Evolutionary conservation across 176 grass and related monocot species (phyloP).

Genomic region (Aegilops umbellulata): DNA sequence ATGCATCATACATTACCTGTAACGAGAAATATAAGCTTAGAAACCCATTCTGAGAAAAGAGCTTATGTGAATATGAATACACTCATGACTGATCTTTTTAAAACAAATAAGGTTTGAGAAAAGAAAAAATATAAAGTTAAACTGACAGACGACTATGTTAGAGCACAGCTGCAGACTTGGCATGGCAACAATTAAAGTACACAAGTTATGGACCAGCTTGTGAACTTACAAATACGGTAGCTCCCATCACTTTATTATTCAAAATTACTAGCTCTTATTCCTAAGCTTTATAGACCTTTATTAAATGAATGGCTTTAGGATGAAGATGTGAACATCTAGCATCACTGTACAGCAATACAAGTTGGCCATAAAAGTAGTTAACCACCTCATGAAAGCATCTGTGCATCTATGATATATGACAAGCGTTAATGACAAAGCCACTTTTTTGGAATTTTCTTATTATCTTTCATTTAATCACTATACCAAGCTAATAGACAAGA

Average conservation of each 20-base stretch:
- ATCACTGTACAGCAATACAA: neutral
- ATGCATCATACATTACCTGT: slow-evolving; percentile 99
- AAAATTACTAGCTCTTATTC: neutral
- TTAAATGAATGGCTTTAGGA: neutral
- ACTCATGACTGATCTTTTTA: neutral
- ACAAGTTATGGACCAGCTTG: neutral
- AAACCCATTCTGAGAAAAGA: neutral
- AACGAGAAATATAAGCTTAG: slow-evolving; percentile 16
- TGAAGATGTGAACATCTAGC: neutral
- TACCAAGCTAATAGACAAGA: neutral
- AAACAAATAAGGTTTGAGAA: slow-evolving; percentile 6
- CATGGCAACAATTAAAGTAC: neutral
- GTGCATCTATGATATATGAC: slow-evolving; percentile 1
- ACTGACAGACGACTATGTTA: neutral
- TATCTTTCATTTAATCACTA: neutral
- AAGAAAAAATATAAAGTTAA: neutral
- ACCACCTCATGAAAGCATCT: neutral
- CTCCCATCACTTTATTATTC: neutral
- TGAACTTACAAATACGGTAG: neutral
- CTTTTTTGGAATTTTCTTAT: too few species aligned
- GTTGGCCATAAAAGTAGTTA: neutral
- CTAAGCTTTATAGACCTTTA: slow-evolving; percentile 6
- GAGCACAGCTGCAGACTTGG: neutral
- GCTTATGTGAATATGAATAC: slow-evolving; percentile 1
- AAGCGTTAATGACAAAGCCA: neutral